Evolutionary conservation across 2,329 filamentous ascomycete species (phyloP).

Genomic region (Fusarium pseudoanthophilum): DNA sequence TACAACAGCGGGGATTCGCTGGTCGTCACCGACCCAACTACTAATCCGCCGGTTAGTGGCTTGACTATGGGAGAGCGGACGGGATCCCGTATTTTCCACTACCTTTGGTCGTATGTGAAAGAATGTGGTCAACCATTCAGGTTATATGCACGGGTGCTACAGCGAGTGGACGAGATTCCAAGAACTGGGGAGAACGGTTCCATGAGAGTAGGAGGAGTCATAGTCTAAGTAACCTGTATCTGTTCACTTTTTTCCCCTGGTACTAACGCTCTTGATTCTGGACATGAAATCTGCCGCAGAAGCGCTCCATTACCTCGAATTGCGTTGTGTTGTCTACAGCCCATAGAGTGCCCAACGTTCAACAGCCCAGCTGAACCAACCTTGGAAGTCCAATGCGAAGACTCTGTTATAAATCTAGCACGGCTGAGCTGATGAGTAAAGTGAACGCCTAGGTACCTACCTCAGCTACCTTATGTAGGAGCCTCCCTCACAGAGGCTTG

Average conservation of each 20-base stretch:
- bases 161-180: not conserved
- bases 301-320: not conserved
- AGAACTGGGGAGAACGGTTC: not conserved
- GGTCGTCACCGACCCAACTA: conserved; percentile 21
- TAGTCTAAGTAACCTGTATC: too few relatives aligned
- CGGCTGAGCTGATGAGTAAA: not conserved
- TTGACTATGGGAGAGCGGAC: conserved; percentile 21
- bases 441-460: not conserved
- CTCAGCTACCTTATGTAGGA: not conserved
- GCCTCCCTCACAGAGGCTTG: not conserved
- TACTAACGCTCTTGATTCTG: not conserved
- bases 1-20: conserved; percentile 12
- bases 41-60: conserved; percentile 18
- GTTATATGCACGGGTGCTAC: fast-evolving
- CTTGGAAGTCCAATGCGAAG: not conserved
- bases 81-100: conserved; percentile 26
- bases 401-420: not conserved
- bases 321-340: not conserved
- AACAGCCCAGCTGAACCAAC: not conserved
- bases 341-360: not conserved
- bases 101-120: conserved; percentile 20
- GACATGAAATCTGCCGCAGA: not conserved
- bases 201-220: not conserved
- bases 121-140: fast-evolving
- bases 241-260: not conserved